Percentiles rank a stretch among this genome's conserved stretches.
Evolutionary conservation across 139 green algal species (phyloP).

Genomic region (Edaphochlamys debaryana): DNA sequence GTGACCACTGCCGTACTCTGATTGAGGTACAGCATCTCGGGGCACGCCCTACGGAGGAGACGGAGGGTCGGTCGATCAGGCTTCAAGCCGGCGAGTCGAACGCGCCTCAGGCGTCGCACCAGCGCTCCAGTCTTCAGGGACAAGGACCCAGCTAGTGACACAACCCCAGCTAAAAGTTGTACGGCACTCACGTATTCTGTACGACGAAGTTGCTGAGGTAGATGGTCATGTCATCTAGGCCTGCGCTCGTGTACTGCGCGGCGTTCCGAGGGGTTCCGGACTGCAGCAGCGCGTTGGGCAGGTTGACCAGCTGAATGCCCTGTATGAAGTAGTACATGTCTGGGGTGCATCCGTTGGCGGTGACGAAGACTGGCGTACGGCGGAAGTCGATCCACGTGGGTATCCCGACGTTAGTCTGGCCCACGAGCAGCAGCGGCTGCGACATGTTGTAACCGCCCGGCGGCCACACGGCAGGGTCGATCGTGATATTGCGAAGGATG

Average conservation of each 20-base stretch:
- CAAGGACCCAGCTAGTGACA: too few species aligned
- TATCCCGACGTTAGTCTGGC: neutral
- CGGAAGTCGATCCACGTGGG: conserved; percentile 21
- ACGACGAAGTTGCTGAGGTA: neutral
- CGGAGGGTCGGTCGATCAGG: too few species aligned
- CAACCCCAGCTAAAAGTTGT: too few species aligned
- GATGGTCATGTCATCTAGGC: neutral
- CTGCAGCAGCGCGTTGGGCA: conserved; percentile 21
- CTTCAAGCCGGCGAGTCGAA: too few species aligned
- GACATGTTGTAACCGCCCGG: neutral
- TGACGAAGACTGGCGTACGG: neutral
- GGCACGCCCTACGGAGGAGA: neutral
- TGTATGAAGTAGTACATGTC: conserved; percentile 6
- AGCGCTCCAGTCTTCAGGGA: too few species aligned
- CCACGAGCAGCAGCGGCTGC: conserved; percentile 6
- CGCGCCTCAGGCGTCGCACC: too few species aligned
- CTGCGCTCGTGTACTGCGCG: neutral
- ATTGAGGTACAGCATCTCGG: neutral
- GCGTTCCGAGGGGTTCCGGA: too few species aligned
- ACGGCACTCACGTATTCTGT: neutral
- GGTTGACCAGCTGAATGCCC: conserved; percentile 18
- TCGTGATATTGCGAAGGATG: conserved; percentile 19
- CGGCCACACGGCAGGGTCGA: conserved; percentile 5
- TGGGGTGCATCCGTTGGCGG: neutral
- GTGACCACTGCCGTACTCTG: neutral